A percentile compares a stretch with the other conserved stretches of the same genome.
phyloP scores from a whole-genome alignment of 2,329 filamentous ascomycete species.

The Sordariomycetes sp. region DNA sequence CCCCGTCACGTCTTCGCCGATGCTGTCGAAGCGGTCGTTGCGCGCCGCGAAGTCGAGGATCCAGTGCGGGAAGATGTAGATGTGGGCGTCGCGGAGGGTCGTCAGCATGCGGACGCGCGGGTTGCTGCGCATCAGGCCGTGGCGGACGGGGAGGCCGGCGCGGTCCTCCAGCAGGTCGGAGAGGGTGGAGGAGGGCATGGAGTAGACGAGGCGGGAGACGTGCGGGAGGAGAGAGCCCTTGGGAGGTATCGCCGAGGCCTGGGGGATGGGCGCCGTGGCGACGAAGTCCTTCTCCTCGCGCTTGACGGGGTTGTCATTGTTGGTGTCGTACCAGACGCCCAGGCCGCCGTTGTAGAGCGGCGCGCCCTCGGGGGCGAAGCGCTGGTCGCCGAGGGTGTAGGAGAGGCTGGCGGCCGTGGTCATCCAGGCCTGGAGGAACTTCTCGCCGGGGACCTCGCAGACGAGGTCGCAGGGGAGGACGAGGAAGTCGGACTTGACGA shows the following conservation, averaged over 20 bases:
- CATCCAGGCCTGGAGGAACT: constrained; percentile 86
- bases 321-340: constrained; percentile 84
- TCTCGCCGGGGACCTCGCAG: constrained; percentile 75
- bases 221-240: constrained; percentile 52
- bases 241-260: constrained; percentile 35
- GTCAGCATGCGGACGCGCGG: constrained; percentile 68
- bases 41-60: constrained; percentile 68
- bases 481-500: constrained; percentile 75
- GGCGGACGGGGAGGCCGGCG: constrained; percentile 60
- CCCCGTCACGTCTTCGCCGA: constrained; percentile 82
- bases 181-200: constrained; percentile 77
- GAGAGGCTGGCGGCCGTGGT: constrained; percentile 60
- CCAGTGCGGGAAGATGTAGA: constrained; percentile 92
- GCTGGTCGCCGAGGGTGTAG: constrained; percentile 38
- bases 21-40: constrained; percentile 73
- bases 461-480: constrained; percentile 88
- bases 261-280: constrained; percentile 56
- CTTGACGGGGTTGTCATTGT: constrained; percentile 60
- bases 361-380: constrained; percentile 21
- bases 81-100: constrained; percentile 78
- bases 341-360: constrained; percentile 56
- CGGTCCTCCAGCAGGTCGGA: constrained; percentile 71
- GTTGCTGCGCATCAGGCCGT: constrained; percentile 62
- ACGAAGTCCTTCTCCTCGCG: constrained; percentile 90
- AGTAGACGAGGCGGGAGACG: constrained; percentile 69